These are phyloP conservation scores for Candida peoriensis DNA, from an alignment of 805 yeast genomes.

Conservation along the genomic window DNA sequence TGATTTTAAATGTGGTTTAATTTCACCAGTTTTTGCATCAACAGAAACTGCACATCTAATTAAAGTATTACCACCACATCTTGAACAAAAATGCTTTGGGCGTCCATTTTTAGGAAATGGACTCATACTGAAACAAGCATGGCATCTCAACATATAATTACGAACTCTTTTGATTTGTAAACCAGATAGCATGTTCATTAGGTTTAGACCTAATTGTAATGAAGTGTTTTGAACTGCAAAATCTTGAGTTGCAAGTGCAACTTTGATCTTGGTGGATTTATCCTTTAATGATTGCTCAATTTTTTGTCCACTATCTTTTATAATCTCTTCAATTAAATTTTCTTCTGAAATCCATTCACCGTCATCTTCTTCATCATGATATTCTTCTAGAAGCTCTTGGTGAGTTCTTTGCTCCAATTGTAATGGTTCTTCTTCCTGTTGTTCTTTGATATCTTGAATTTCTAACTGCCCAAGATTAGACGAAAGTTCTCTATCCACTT, in stretches of 20 bases:
- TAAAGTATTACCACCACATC: constrained; percentile 91
- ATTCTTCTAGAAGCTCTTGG: constrained; percentile 25
- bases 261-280: constrained; percentile 46
- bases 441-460: constrained; percentile 7
- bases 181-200: constrained; percentile 83
- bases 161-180: constrained; percentile 78
- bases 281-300: constrained; percentile 33
- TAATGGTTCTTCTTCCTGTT: constrained; percentile 4
- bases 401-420: background rate
- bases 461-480: constrained; percentile 12
- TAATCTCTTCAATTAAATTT: constrained; percentile 63
- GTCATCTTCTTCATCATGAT: constrained; percentile 61
- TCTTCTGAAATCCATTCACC: constrained; percentile 96
- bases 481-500: constrained; percentile 23
- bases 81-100: constrained; percentile 85
- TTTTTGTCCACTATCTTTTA: constrained; percentile 64
- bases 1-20: constrained; percentile 82
- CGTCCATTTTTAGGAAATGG: constrained; percentile 74
- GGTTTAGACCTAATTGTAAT: constrained; percentile 80
- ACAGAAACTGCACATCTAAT: constrained; percentile 88
- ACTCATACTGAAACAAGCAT: constrained; percentile 85
- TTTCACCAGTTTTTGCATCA: constrained; percentile 68
- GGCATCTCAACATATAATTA: constrained; percentile 93
- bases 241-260: constrained; percentile 91
- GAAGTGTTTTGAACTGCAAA: constrained; percentile 97